Conservation (phyloP, 2,329 filamentous ascomycete genomes). For the Beauveria caledonica region DNA sequence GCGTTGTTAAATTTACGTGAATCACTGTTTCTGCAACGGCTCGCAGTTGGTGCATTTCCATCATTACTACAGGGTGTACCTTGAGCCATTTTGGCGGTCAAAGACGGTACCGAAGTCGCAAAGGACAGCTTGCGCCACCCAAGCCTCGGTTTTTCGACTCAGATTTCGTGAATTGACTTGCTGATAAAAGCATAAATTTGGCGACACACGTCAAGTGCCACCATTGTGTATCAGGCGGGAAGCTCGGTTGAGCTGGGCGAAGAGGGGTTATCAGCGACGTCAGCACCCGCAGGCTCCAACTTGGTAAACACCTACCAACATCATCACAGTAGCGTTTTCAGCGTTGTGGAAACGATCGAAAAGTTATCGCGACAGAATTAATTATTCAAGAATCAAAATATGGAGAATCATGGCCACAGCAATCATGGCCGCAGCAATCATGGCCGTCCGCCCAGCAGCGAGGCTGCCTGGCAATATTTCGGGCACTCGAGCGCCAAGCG, state of each 20-base stretch:
- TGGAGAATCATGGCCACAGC: not conserved
- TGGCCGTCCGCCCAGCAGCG: not conserved
- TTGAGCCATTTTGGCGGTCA: not conserved
- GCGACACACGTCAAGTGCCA: not conserved
- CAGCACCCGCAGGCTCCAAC: not conserved
- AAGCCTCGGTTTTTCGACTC: not conserved
- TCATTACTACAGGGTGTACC: not conserved
- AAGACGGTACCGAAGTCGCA: no score
- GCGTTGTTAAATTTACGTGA: no score
- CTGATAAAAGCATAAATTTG: no score
- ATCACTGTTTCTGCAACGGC: not conserved
- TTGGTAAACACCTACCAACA: not conserved
- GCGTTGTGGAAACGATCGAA: not conserved
- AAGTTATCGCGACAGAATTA: not conserved
- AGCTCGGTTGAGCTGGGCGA: not conserved
- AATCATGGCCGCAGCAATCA: not conserved
- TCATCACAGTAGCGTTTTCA: not conserved
- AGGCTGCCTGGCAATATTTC: constrained; percentile 19
- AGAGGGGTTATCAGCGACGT: constrained; percentile 8
- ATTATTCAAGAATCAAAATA: not conserved
- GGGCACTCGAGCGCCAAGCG: constrained; percentile 32
- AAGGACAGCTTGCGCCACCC: not conserved
- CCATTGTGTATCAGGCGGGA: not conserved
- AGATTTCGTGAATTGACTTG: no score
- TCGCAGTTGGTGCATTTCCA: not conserved